These are phyloP conservation scores for Entophlyctis luteolus DNA, from an alignment of 192 early-diverging fungal genomes.

Conservation along the genomic window DNA sequence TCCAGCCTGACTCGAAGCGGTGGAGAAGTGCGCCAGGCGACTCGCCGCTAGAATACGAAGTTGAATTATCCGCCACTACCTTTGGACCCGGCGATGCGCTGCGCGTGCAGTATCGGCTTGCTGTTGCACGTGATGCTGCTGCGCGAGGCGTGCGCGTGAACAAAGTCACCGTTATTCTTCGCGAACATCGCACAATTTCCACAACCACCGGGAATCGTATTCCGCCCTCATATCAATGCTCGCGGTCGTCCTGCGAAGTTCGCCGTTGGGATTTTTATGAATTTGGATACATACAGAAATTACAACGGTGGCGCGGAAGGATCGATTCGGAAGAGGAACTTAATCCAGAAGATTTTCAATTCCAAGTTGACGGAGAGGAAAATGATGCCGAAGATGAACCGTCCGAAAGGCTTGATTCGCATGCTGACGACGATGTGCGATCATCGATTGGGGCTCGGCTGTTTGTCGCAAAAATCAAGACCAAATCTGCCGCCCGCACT, in stretches of 20 bases:
- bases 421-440: too few relatives aligned
- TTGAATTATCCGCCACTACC: conserved; percentile 41
- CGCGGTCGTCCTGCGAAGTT: conserved; percentile 32
- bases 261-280: conserved; percentile 44
- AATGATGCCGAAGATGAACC: background rate
- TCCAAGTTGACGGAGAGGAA: conserved; percentile 9
- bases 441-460: too few relatives aligned
- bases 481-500: too few relatives aligned
- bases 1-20: conserved; percentile 45
- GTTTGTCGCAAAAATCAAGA: too few relatives aligned
- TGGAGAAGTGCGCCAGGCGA: conserved; percentile 47
- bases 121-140: conserved; percentile 41
- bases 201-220: conserved; percentile 26
- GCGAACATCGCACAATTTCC: conserved; percentile 42
- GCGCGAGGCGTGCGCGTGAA: conserved; percentile 41
- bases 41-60: conserved; percentile 49
- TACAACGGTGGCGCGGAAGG: background rate
- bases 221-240: conserved; percentile 19
- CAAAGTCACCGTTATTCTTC: conserved; percentile 33
- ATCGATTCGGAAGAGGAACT: background rate
- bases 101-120: conserved; percentile 42
- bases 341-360: background rate
- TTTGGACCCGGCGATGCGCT: conserved; percentile 46
- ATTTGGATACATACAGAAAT: background rate
- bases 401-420: too few relatives aligned